Evolutionary conservation across 495 filamentous ascomycete species (phyloP), one percentile per base, ranked within the genome.

Genomic region (Aspergillus homomorphus): DNA sequence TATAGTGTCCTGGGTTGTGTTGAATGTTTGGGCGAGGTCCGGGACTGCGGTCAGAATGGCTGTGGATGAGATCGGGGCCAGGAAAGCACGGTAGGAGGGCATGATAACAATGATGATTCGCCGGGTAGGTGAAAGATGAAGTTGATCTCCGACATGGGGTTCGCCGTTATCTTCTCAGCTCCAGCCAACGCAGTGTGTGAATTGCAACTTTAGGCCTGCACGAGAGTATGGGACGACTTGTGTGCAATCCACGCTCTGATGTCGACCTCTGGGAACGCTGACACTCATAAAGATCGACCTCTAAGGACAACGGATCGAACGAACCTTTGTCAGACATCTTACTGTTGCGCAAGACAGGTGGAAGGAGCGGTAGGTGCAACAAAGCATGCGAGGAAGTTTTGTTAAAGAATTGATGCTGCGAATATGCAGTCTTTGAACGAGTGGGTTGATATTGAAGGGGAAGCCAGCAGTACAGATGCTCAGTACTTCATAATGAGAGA

Each of bases 1-100:
- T 66, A 91, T 80, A 44, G 89, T 80, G 20, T 81, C 79, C 7
- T 83, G 86, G 0, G 80, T 85, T 6, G 85, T 88, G 23, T 71
- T 54, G 58, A 81, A 91, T 14, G 83, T 83, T 12, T 63, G 69
- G 4, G 86, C 86, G 4, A 91, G 80, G 64, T 91, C 87, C 1
- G 87, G 86, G 12, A 86, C 77, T 28, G 86, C 88, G 8, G 87
- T 78, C n/a, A 90, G 71, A 45, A 90, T 85, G 0, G 84, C 84
- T 0, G 87, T 90, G 33, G 81, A 86, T 5, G 84, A 86, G 8
- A 89, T 82, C 0, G 87, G 87, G 16, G 87, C 83, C 22, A 90
- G 73, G 52, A 90, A 88, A 4, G 83, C 78, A 71, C 84, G 87
- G 62, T 84, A 86, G 0, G 86, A 83, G 20, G 89, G 69, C 3